Evolutionary conservation across 371 early-diverging fungal species (phyloP).

Genomic region (Rhizopus microsporus): DNA sequence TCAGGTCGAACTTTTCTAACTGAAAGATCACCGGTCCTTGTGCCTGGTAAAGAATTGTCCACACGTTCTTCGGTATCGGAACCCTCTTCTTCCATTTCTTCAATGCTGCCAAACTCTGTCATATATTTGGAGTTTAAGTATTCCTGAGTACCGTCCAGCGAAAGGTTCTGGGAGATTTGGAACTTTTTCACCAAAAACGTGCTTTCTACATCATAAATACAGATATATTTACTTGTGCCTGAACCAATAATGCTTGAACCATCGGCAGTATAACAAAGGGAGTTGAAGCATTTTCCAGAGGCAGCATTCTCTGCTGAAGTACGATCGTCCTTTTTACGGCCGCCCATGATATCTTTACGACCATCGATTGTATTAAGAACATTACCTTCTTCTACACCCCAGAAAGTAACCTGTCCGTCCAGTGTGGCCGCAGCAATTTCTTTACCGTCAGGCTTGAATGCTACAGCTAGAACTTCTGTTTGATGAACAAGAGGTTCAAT

Average conservation of each 20-base stretch:
- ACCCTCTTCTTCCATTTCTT: slow-evolving; percentile 75
- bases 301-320: slow-evolving; percentile 83
- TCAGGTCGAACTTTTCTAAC: slow-evolving; percentile 76
- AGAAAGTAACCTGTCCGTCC: slow-evolving; percentile 92
- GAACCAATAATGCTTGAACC: slow-evolving; percentile 90
- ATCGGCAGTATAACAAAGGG: slow-evolving; percentile 93
- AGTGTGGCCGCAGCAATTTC: slow-evolving; percentile 86
- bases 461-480: slow-evolving; percentile 87
- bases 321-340: slow-evolving; percentile 76
- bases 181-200: slow-evolving; percentile 84
- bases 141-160: slow-evolving; percentile 91
- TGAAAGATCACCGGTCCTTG: slow-evolving; percentile 81
- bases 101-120: slow-evolving; percentile 90
- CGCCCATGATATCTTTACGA: slow-evolving; percentile 90
- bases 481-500: slow-evolving; percentile 81
- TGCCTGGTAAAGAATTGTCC: slow-evolving; percentile 87
- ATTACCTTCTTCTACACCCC: slow-evolving; percentile 78
- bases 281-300: slow-evolving; percentile 88
- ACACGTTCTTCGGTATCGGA: slow-evolving; percentile 84
- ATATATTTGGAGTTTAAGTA: slow-evolving; percentile 87
- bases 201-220: slow-evolving; percentile 87
- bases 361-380: slow-evolving; percentile 85
- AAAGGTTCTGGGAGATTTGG: slow-evolving; percentile 87
- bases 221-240: slow-evolving; percentile 93
- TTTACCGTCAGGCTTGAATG: slow-evolving; percentile 90